These are phyloP conservation scores for Cercospora zeina DNA, from an alignment of 2,329 filamentous ascomycete genomes.

Conservation along the genomic window DNA sequence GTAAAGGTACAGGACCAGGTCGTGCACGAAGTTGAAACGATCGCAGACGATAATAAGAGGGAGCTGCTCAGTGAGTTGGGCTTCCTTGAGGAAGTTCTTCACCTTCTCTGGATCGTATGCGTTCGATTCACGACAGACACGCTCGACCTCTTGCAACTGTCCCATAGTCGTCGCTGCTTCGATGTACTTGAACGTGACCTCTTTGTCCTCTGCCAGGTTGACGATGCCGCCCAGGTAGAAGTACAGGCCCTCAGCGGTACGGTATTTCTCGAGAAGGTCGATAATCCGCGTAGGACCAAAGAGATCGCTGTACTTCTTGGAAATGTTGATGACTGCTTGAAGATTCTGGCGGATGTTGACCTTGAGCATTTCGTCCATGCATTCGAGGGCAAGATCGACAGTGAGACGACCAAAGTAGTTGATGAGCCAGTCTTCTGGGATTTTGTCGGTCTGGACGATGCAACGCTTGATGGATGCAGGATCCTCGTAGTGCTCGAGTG, in stretches of 20 bases:
- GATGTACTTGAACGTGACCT: constrained; percentile 99
- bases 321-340: constrained; percentile 89
- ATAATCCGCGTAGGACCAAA: constrained; percentile 85
- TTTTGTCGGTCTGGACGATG: constrained; percentile 79
- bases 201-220: constrained; percentile 90
- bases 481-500: constrained; percentile 93
- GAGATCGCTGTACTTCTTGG: constrained; percentile 96
- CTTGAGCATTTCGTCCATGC: constrained; percentile 94
- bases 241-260: constrained; percentile 93
- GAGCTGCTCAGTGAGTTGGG: constrained; percentile 84
- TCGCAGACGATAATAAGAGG: constrained; percentile 98
- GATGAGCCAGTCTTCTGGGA: constrained; percentile 87
- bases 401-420: constrained; percentile 92
- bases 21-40: constrained; percentile 98
- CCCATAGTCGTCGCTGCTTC: constrained; percentile 92
- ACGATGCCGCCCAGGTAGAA: constrained; percentile 98
- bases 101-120: constrained; percentile 91
- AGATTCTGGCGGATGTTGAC: constrained; percentile 96
- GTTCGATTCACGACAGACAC: constrained; percentile 80
- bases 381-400: constrained; percentile 91
- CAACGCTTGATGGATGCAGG: constrained; percentile 86
- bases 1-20: constrained; percentile 93
- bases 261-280: constrained; percentile 95
- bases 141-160: constrained; percentile 93
- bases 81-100: constrained; percentile 99